Evolutionary conservation across 2,329 filamentous ascomycete species (phyloP).

Genomic region (Penicillium sp.): DNA sequence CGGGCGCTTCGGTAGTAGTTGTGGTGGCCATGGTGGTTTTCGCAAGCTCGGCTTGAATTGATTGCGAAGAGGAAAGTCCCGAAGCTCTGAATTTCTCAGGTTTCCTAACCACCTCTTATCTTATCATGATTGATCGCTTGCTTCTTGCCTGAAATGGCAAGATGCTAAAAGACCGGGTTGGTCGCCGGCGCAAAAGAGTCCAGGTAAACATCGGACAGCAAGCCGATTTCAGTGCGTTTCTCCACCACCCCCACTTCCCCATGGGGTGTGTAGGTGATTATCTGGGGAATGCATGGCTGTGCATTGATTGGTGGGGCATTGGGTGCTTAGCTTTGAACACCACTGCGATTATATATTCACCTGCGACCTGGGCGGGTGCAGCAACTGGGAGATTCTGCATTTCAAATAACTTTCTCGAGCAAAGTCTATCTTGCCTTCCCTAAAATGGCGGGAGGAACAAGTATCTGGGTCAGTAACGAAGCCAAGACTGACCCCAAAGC

Average conservation of each 20-base stretch:
- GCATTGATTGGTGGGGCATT: neutral
- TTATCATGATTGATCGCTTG: conserved; percentile 1
- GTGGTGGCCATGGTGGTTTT: conserved; percentile 4
- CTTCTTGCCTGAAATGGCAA: neutral
- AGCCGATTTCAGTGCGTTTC: conserved; percentile 4
- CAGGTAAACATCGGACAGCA: conserved; percentile 3
- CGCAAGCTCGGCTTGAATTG: neutral
- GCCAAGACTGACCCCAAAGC: conserved; percentile 37
- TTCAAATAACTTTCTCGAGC: neutral
- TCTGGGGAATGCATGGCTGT: neutral
- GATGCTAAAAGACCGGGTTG: conserved; percentile 5
- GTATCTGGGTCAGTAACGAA: conserved; percentile 40
- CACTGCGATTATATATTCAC: neutral
- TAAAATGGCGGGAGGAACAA: conserved; percentile 41
- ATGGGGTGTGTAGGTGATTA: conserved; percentile 9
- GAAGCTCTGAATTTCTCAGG: neutral
- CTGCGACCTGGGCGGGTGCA: neutral
- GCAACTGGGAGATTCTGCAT: neutral
- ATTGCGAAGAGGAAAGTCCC: neutral
- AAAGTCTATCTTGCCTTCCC: too few species aligned
- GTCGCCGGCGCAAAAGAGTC: neutral
- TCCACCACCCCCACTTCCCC: conserved; percentile 15
- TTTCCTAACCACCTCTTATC: neutral
- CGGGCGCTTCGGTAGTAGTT: neutral
- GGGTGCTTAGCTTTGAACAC: neutral